Evolutionary conservation across 2,329 filamentous ascomycete genomes (phyloP), one percentile per base, ranked within the genome.

Genomic region (Sarocladium kiliense): DNA sequence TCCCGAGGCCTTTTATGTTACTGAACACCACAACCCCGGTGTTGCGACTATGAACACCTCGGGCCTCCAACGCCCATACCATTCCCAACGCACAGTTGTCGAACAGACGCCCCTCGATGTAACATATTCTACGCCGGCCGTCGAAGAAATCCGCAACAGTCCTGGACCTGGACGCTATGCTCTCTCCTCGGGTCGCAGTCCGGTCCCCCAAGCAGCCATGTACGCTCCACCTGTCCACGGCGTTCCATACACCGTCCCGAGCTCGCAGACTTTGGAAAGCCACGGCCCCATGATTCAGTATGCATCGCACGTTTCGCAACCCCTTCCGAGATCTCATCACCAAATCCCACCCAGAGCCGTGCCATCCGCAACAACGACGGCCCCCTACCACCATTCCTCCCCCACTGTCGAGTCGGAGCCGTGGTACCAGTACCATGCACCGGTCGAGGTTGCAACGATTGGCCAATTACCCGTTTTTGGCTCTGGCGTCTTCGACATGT

Each of bases 41-140:
- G 78, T 86, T 5, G 82, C 81, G 30, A 85, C 81, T 12, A 79
- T 85, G 76, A 82, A 79, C 66, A 76, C 80, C 11, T 76, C 74
- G 59, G 63, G 73, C 6, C 69, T 81, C 49, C 71, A 75, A n/a
- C 66, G 73, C 6, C 70, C 77, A 56, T 81, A 81, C 65, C 45
- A 74, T 79, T 58, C 67, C 75, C 25, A 47, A 18, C 73, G 32
- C 12, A 19, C 50, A 39, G 16, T 53, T 3, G 18, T 51, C 27
- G 47, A 51, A 10, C 47, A 51, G 7, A 16, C 18, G 2, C 18
- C 39, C 2, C 2, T 49, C 19, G 23, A 55, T 16, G 23, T 55
- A 2, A 3, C 54, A 2, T 47, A 45, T 18, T 7, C n/a, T n/a
- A 10, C 54, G 3, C n/a, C 39, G 6, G 2, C 41, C 16, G 27